Conservation (phyloP, 2,329 filamentous ascomycete genomes). For the Trichoderma hamatum region DNA sequence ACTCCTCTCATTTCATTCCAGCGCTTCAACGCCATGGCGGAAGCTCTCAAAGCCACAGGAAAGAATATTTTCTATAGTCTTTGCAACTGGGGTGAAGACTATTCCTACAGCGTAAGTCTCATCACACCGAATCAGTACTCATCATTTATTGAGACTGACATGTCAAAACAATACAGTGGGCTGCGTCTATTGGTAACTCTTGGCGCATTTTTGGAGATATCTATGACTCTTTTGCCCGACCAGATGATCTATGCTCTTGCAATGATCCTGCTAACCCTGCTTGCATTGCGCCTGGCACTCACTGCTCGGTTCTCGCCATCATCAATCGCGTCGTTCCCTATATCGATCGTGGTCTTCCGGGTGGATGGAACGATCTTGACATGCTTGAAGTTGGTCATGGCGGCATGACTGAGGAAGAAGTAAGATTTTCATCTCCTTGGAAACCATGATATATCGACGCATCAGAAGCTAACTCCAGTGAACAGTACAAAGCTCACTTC, state of each 20-base stretch:
- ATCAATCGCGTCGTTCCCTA: slow-evolving; percentile 23
- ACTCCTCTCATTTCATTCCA: slow-evolving; percentile 24
- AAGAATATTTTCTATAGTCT: slow-evolving; percentile 40
- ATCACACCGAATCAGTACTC: not conserved
- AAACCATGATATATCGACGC: too few relatives aligned
- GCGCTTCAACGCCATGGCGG: slow-evolving; percentile 35
- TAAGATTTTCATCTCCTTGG: not conserved
- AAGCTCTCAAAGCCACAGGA: slow-evolving; percentile 40
- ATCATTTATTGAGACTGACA: not conserved
- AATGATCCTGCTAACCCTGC: slow-evolving; percentile 22
- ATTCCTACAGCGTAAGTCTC: slow-evolving; percentile 12
- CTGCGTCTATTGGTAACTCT: slow-evolving; percentile 34
- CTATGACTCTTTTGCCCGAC: slow-evolving; percentile 38
- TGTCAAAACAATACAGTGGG: not conserved
- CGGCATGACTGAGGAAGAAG: slow-evolving; percentile 24
- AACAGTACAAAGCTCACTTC: slow-evolving; percentile 41
- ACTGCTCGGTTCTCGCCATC: slow-evolving; percentile 25
- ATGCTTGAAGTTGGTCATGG: slow-evolving; percentile 27
- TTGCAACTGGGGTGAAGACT: slow-evolving; percentile 41
- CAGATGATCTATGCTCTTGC: slow-evolving; percentile 24
- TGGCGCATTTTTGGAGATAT: slow-evolving; percentile 43
- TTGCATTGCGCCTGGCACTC: slow-evolving; percentile 24
- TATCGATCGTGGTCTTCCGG: slow-evolving; percentile 19
- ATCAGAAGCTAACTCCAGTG: not conserved
- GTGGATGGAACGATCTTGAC: slow-evolving; percentile 26